Conservation (phyloP, 2,329 filamentous ascomycete genomes). For the Ophiocordyceps camponoti-rufipedis region DNA sequence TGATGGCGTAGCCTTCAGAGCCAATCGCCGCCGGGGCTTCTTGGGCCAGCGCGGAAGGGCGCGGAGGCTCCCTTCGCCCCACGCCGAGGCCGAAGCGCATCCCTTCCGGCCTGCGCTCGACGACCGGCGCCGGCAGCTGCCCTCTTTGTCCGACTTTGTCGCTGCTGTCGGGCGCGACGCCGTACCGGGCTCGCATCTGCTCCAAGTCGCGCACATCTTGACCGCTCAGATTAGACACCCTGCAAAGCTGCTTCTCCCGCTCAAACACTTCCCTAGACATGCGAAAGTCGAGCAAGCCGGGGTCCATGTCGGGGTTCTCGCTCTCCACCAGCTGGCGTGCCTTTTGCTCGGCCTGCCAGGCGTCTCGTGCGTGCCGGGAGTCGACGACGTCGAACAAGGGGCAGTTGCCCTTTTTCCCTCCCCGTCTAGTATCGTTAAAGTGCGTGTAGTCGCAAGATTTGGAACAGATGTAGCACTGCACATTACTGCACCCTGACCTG, state of each 20-base stretch:
- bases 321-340: conserved; percentile 35
- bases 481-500: conserved; percentile 27
- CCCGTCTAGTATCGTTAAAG: conserved; percentile 37
- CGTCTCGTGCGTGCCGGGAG: conserved; percentile 42
- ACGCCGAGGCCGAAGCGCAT: no score
- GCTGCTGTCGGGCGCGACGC: neutral
- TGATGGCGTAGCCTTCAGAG: no score
- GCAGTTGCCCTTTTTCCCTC: conserved; percentile 36
- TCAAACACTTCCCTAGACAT: conserved; percentile 33
- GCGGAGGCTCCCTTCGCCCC: no score
- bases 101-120: no score
- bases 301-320: conserved; percentile 41
- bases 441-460: conserved; percentile 49
- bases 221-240: neutral
- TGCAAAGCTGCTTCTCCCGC: conserved; percentile 15
- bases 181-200: neutral
- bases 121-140: neutral
- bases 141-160: neutral
- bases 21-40: no score
- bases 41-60: no score
- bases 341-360: conserved; percentile 39
- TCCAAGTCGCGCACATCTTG: neutral
- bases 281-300: conserved; percentile 37
- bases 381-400: conserved; percentile 48
- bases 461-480: conserved; percentile 56